Base-by-base conservation (phyloP, 148 eudicot genomes). In the Rhododendron vialii region DNA sequence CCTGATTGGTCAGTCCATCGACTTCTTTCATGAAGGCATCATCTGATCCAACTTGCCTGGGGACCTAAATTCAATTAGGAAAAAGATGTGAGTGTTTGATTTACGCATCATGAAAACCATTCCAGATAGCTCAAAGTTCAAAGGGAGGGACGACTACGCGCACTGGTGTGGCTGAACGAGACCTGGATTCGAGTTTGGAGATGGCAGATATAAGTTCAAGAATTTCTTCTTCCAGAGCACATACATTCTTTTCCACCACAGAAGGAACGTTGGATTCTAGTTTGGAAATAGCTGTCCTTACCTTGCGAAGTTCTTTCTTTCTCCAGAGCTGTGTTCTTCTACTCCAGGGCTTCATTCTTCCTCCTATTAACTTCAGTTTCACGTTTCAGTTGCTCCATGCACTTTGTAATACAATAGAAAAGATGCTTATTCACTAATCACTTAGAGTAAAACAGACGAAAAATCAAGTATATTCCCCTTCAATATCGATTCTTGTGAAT, bases 191-290 rank as follows among this genome's bases (percentile, higher is more conserved):
- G 24, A 84, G 86, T 28, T 24, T 76, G 61, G 73, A 53, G 50
- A 84, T 36, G 81, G 73, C 78, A 75, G 69, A 53, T 17, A 76
- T 84, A 28, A 84, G n/a, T 84, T 75, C 81, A 33, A 2, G 50
- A 84, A 84, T 26, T 53, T 84, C 69, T 20, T 53, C 36, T 55
- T 84, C 86, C 13, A 84, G 81, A 53, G 81, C 71, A 75, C 59
- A 51, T 9, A 84, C 43, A 4, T 84, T 53, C 7, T 35, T 65
- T 50, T 67, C 53, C 36, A 22, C 33, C 53, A 38, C 17, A 13
- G 50, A n/a, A 11, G 76, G 36, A 75, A 75, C 47, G 24, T 7
- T 36, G 7, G 53, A 30, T 65, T 65, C 67, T 74, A 73, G 76
- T 50, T 84, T 35, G 47, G 48, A 84, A 50, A 74, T 35, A 33